Conservation (phyloP, 306 rosid species). For the Biancaea sappan region DNA sequence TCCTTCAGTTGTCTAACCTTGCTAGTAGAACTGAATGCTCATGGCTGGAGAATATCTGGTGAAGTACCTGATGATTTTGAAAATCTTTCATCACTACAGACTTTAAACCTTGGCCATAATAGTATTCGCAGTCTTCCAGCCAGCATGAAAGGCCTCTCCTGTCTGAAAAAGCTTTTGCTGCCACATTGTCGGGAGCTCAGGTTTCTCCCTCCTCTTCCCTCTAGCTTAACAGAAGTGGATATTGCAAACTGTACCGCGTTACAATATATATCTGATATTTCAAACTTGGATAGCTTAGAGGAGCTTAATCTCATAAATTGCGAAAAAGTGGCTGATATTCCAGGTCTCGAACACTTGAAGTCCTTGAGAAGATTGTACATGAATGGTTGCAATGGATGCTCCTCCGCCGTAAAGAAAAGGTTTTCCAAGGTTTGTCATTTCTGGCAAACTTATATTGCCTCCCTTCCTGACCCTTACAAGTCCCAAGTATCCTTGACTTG, state of each 20-base stretch:
- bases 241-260: slow-evolving; percentile 48
- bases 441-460: too few relatives aligned
- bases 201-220: slow-evolving; percentile 60
- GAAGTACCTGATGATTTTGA: slow-evolving; percentile 60
- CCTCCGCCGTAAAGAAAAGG: slow-evolving; percentile 40
- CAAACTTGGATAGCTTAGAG: slow-evolving; percentile 45
- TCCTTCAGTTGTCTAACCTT: slow-evolving; percentile 48
- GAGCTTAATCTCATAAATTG: slow-evolving; percentile 55
- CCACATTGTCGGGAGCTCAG: slow-evolving; percentile 46
- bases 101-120: slow-evolving; percentile 44
- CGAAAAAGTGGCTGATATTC: slow-evolving; percentile 51
- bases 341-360: slow-evolving; percentile 59
- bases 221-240: slow-evolving; percentile 49
- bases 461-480: too few relatives aligned
- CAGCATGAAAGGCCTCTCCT: slow-evolving; percentile 48
- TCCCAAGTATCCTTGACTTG: neutral
- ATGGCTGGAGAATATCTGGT: slow-evolving; percentile 50
- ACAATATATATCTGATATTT: slow-evolving; percentile 47
- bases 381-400: slow-evolving; percentile 54
- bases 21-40: slow-evolving; percentile 43
- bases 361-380: slow-evolving; percentile 50
- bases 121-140: slow-evolving; percentile 53
- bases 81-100: slow-evolving; percentile 41
- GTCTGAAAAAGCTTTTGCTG: slow-evolving; percentile 44
- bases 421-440: slow-evolving; percentile 52